These are phyloP conservation scores for Aspergillus nidulans DNA, from an alignment of 495 filamentous ascomycete genomes.

Conservation along the genomic window DNA sequence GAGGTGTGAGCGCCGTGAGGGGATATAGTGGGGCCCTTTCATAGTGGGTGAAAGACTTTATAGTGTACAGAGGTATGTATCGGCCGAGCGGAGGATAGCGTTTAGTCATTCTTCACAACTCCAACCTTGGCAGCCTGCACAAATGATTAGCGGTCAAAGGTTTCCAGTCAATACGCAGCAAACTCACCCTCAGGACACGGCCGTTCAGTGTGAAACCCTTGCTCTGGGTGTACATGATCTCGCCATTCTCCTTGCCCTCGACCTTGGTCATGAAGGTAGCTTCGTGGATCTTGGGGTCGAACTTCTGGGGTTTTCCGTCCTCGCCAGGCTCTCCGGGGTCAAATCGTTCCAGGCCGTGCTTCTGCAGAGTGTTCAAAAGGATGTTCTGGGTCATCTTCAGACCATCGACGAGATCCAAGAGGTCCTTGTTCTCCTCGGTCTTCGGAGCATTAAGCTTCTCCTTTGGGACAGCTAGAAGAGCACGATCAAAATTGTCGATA, in stretches of 20 bases:
- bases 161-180: background rate
- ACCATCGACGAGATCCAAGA: slow-evolving; percentile 78
- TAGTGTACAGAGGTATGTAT: slow-evolving; percentile 38
- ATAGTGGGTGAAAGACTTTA: slow-evolving; percentile 30
- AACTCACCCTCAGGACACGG: slow-evolving; percentile 69
- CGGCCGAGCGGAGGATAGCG: background rate
- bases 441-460: slow-evolving; percentile 57
- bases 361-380: slow-evolving; percentile 81
- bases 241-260: slow-evolving; percentile 80
- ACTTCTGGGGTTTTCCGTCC: slow-evolving; percentile 55
- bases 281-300: slow-evolving; percentile 95
- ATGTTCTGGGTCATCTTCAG: slow-evolving; percentile 92
- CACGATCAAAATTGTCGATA: slow-evolving; percentile 95
- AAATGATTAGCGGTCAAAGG: slow-evolving; percentile 11
- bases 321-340: slow-evolving; percentile 62
- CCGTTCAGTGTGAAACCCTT: slow-evolving; percentile 94
- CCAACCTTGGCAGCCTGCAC: slow-evolving; percentile 83
- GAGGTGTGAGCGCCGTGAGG: slow-evolving; percentile 8
- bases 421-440: slow-evolving; percentile 53
- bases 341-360: slow-evolving; percentile 90
- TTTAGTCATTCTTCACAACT: slow-evolving; percentile 69
- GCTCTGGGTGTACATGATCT: slow-evolving; percentile 86
- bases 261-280: slow-evolving; percentile 88
- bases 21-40: slow-evolving; percentile 19
- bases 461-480: slow-evolving; percentile 69